These are phyloP conservation scores for Thalassia testudinum DNA, from an alignment of 116 monocot species.

Conservation along the genomic window DNA sequence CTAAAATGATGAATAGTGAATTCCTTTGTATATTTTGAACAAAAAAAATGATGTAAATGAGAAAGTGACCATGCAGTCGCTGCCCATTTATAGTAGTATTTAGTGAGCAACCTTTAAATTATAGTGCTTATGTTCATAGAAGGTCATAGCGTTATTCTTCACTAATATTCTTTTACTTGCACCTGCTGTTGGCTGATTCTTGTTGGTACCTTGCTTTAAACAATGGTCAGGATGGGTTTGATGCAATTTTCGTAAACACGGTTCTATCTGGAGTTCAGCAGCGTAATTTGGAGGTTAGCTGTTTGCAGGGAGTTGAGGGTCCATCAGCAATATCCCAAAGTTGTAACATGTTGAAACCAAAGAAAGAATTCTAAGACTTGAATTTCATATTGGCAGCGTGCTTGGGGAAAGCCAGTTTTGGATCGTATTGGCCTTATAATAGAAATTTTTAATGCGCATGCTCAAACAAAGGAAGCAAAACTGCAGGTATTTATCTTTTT, in stretches of 20 bases:
- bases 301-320: neutral
- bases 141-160: no score
- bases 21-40: no score
- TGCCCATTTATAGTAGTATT: no score
- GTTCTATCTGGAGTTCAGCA: constrained; percentile 93
- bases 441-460: constrained; percentile 96
- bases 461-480: constrained; percentile 99
- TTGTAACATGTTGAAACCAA: neutral
- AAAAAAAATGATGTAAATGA: no score
- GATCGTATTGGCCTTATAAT: constrained; percentile 93
- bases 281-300: constrained; percentile 82
- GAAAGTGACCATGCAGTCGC: no score
- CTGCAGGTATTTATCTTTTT: constrained; percentile 51
- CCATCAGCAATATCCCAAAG: neutral
- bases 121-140: no score
- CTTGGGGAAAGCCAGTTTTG: constrained; percentile 83
- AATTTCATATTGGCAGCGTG: constrained; percentile 19
- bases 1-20: no score
- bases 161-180: no score
- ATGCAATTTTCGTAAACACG: constrained; percentile 89
- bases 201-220: no score
- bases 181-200: no score
- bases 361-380: neutral
- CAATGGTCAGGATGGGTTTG: constrained; percentile 33
- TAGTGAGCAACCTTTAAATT: no score